phyloP scores from a whole-genome alignment of 2,329 filamentous ascomycete genomes.

The Paracamarosporium sp. region DNA sequence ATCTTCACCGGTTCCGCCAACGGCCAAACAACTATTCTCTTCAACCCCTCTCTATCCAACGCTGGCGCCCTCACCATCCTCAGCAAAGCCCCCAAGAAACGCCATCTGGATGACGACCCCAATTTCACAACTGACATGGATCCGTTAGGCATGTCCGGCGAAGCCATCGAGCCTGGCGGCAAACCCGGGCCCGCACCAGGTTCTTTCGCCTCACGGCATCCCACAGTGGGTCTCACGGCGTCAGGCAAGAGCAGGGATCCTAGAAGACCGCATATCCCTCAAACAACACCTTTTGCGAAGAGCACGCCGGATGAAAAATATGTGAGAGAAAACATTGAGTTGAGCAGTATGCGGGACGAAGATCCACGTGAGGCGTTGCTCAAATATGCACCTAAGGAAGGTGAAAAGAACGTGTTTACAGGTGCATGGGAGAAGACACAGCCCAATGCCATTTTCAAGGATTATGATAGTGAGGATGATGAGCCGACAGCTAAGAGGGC shows the following conservation, averaged over 20 bases:
- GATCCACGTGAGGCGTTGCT: conserved; percentile 92
- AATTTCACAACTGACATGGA: conserved; percentile 77
- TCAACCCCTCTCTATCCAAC: conserved; percentile 81
- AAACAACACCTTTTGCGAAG: conserved; percentile 88
- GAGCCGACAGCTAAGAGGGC: conserved; percentile 69
- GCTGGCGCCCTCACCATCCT: conserved; percentile 88
- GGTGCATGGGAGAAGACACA: conserved; percentile 92
- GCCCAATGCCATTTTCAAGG: conserved; percentile 88
- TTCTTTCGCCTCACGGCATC: conserved; percentile 66
- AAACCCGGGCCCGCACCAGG: conserved; percentile 53
- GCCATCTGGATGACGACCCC: conserved; percentile 93
- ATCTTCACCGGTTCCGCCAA: conserved; percentile 95
- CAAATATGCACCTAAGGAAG: conserved; percentile 92
- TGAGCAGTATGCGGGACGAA: conserved; percentile 93
- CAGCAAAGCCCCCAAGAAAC: conserved; percentile 90
- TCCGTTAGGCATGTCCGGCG: conserved; percentile 79
- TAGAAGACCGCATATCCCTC: conserved; percentile 81
- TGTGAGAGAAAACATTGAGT: conserved; percentile 84
- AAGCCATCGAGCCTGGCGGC: conserved; percentile 71
- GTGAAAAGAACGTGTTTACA: conserved; percentile 94
- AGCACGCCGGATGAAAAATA: conserved; percentile 88
- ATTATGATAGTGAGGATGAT: conserved; percentile 84
- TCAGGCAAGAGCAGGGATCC: conserved; percentile 82
- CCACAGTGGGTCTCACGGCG: conserved; percentile 76
- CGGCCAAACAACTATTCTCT: conserved; percentile 86